Evolutionary conservation across 129 eudicot species (phyloP).

Genomic region (carrot (Daucus carota)): DH1_v3.0 NC_030385.2:9783501-9784000

Average conservation of each 20-base stretch:
- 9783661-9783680: constrained; percentile 13
- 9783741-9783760: background rate
- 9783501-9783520: background rate
- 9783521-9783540: constrained; percentile 5
- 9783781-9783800: background rate
- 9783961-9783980: background rate
- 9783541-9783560: background rate
- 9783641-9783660: background rate
- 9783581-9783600: background rate
- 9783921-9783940: background rate
- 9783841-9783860: background rate
- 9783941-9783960: background rate
- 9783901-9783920: background rate
- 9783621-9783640: background rate
- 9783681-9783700: constrained; percentile 4
- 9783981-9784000: background rate
- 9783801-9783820: background rate
- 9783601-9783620: constrained; percentile 9
- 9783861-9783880: constrained; percentile 2
- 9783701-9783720: background rate
- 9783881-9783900: background rate
- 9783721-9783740: background rate
- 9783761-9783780: background rate
- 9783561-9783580: background rate
- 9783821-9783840: background rate